Evolutionary conservation across 495 filamentous ascomycete genomes (phyloP).

Genomic region (Podospora pseudocomata): DNA sequence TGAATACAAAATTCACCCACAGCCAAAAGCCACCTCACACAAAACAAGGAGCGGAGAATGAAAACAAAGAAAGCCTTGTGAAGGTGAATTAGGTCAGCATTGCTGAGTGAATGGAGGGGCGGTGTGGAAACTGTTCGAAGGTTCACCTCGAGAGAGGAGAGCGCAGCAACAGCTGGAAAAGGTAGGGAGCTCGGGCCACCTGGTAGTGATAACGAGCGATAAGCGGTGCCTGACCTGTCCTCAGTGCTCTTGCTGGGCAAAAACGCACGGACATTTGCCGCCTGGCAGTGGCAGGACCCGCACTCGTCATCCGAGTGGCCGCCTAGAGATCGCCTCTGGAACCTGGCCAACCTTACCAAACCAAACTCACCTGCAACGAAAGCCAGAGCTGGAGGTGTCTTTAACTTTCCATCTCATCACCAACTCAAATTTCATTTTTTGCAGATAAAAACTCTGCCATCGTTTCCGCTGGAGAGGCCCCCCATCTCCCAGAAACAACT

Average conservation of each 20-base stretch:
- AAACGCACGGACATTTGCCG: slow-evolving; percentile 35
- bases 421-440: background rate
- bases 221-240: slow-evolving; percentile 10
- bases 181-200: slow-evolving; percentile 17
- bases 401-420: background rate
- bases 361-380: slow-evolving; percentile 16
- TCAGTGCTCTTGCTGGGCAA: slow-evolving; percentile 1
- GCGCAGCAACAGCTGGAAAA: slow-evolving; percentile 2
- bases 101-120: background rate
- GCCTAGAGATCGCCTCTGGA: slow-evolving; percentile 27
- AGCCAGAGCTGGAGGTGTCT: background rate
- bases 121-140: slow-evolving; percentile 19
- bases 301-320: slow-evolving; percentile 40
- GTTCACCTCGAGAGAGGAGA: slow-evolving; percentile 6
- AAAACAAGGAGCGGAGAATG: background rate
- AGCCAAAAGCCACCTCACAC: background rate
- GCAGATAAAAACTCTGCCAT: background rate
- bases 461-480: background rate
- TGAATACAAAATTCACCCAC: background rate
- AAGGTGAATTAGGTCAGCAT: background rate
- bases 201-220: slow-evolving; percentile 3
- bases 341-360: slow-evolving; percentile 12
- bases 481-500: background rate
- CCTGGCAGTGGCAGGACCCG: slow-evolving; percentile 26
- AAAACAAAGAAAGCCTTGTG: background rate